Evolutionary conservation across 164 flowering plant species (phyloP).

Genomic region (Umbilicus rupestris): DNA sequence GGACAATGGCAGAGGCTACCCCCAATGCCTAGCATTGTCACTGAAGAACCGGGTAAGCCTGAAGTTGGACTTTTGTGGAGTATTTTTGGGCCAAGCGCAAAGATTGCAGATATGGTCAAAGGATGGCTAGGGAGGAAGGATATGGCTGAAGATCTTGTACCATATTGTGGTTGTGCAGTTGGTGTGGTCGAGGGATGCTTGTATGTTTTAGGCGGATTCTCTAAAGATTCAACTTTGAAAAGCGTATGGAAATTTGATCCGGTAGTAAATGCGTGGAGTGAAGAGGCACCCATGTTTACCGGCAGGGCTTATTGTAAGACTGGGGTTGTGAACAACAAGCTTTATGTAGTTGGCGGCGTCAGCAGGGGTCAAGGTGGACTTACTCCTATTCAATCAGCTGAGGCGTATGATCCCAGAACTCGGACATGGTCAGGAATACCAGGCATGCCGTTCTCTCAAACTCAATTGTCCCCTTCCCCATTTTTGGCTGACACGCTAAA

Average conservation of each 20-base stretch:
- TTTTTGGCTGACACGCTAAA: slow-evolving; percentile 69
- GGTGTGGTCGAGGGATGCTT: slow-evolving; percentile 74
- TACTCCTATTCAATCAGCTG: slow-evolving; percentile 79
- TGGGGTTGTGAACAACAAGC: slow-evolving; percentile 41
- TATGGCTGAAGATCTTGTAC: slow-evolving; percentile 35
- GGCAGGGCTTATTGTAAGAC: slow-evolving; percentile 62
- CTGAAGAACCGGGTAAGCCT: slow-evolving; percentile 35
- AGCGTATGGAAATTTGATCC: slow-evolving; percentile 76
- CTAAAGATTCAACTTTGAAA: slow-evolving; percentile 49
- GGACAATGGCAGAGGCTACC: slow-evolving; percentile 71
- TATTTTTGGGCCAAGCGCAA: slow-evolving; percentile 33
- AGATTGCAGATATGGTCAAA: slow-evolving; percentile 49
- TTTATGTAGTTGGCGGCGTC: slow-evolving; percentile 82
- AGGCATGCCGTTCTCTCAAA: slow-evolving; percentile 81
- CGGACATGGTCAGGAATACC: slow-evolving; percentile 65
- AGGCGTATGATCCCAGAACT: slow-evolving; percentile 65
- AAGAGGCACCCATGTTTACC: slow-evolving; percentile 45
- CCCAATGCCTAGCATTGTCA: slow-evolving; percentile 50
- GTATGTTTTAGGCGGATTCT: slow-evolving; percentile 81
- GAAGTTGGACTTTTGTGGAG: slow-evolving; percentile 38
- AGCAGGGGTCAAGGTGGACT: slow-evolving; percentile 58
- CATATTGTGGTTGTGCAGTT: slow-evolving; percentile 70
- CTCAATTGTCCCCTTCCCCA: slow-evolving; percentile 66
- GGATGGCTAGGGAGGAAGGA: slow-evolving; percentile 67
- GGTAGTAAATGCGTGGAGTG: slow-evolving; percentile 54